Base-by-base conservation (phyloP, 1,139 yeast species). In the Candida buenavistaensis region DNA sequence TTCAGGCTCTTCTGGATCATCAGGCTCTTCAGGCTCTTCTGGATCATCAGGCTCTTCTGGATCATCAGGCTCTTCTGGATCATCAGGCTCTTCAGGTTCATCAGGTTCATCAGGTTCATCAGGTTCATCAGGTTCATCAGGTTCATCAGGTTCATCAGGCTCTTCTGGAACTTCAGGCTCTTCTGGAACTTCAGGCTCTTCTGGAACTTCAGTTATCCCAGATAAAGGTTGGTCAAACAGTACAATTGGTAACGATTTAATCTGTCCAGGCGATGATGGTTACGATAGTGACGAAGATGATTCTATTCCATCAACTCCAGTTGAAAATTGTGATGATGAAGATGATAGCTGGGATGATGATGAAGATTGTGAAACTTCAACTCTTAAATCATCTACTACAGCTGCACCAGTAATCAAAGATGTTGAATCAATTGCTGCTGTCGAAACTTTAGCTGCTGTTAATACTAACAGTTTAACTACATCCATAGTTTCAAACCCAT, bases 341-440 rank as follows among this genome's bases (percentile, higher is more conserved):
- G 51, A 45, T 26, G 55, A 43, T 26, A 43, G 39, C 15, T 28
- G 39, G 33, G 53, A 44, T 11, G 48, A 44, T 28, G 35, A 32
- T 11, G 38, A 39, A 13, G 36, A 32, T 11, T 26, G 27, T 12
- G n/a, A n/a, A n/a, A n/a, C n/a, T n/a, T n/a, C n/a, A n/a, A n/a
- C n/a, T n/a, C n/a, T n/a, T n/a, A n/a, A n/a, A n/a, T n/a, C n/a
- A n/a, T n/a, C n/a, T n/a, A n/a, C n/a, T n/a, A n/a, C n/a, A n/a
- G 44, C 39, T 8, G 31, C 29, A 28, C 22, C 26, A 14, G 32
- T 30, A 17, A 15, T 10, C 21, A 20, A 29, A 25, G 27, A 34
- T 23, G 16, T 16, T 17, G 35, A 26, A 3, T 15, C 16, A 3
- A 16, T 22, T 3, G 20, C 16, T 14, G 23, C 27, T 14, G 33